Evolutionary conservation across 257 asterid genomes (phyloP).

Genomic region (Ehretia macrophylla): DNA sequence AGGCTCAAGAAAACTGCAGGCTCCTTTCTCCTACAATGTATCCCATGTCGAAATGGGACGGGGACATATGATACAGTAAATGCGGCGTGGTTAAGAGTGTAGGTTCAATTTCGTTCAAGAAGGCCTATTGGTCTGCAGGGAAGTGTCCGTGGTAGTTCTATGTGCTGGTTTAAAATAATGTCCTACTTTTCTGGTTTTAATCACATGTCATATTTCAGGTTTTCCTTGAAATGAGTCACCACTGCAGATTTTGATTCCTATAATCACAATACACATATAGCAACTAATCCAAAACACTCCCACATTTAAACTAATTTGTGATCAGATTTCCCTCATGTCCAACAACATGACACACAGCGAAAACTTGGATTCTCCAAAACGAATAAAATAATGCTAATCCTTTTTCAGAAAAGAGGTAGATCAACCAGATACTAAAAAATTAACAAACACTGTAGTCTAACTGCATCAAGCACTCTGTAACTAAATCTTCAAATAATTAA

Average conservation of each 20-base stretch:
- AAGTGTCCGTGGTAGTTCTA: no score
- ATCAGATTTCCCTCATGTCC: background rate
- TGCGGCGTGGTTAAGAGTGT: no score
- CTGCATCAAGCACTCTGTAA: background rate
- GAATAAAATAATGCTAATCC: background rate
- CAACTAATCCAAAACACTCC: background rate
- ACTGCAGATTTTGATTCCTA: background rate
- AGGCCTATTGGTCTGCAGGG: no score
- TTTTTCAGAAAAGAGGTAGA: background rate
- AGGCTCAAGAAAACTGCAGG: background rate
- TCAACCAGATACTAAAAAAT: background rate
- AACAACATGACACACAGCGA: no score
- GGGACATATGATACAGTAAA: no score
- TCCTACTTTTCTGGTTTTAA: no score
- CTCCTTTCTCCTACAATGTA: no score
- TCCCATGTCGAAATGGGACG: no score
- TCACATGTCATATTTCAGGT: no score
- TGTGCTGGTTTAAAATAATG: no score
- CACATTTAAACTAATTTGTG: background rate
- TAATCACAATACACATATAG: background rate
- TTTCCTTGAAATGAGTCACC: no score
- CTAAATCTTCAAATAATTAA: background rate
- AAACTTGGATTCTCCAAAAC: background rate
- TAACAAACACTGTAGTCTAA: background rate
- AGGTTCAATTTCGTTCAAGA: no score